Conservation (phyloP, 208 protist genomes). For the Naegleria gruberi region DNA sequence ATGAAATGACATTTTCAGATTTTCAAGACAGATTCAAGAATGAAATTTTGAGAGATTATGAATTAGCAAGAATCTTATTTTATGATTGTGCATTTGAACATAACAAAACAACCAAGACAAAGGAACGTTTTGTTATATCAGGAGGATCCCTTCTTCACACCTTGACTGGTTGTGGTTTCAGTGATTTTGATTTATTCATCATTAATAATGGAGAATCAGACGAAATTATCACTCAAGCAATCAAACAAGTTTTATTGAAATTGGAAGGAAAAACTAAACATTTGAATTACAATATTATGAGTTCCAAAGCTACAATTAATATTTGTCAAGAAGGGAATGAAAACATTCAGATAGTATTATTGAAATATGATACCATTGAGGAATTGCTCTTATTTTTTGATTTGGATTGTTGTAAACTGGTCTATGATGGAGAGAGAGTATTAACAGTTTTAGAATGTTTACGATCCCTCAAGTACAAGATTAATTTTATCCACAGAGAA, state of each 20-base stretch:
- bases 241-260: neutral
- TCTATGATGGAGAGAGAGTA: neutral
- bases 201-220: neutral
- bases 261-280: neutral
- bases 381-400: neutral
- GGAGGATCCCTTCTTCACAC: neutral
- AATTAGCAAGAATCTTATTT: neutral
- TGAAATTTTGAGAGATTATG: neutral
- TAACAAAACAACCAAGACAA: neutral
- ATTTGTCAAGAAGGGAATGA: neutral
- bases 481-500: neutral
- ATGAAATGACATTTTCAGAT: neutral
- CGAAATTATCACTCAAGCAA: neutral
- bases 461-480: neutral
- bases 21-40: neutral
- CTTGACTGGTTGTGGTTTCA: neutral
- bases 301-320: neutral
- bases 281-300: neutral
- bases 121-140: neutral
- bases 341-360: neutral
- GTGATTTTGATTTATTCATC: neutral
- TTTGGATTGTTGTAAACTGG: conserved; percentile 1
- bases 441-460: neutral
- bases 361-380: neutral
- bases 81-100: neutral